Percentiles rank a stretch among this genome's conserved stretches.
phyloP scores from a whole-genome alignment of 441 rosid genomes.

The Euphorbia celastroides region DNA sequence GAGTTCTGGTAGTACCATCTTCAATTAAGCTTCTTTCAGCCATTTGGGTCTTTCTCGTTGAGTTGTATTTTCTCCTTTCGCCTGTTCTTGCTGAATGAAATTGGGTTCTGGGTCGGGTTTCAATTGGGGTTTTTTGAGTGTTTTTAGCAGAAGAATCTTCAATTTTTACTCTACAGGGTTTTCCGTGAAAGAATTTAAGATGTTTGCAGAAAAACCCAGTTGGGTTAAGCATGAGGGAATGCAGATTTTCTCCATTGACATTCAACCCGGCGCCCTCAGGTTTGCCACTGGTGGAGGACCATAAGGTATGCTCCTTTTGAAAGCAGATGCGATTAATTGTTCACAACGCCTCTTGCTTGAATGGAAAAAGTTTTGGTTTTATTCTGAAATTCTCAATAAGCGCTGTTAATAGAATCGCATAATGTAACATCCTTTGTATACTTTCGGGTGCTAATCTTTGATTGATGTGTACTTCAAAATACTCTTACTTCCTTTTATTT shows the following conservation, averaged over 20 bases:
- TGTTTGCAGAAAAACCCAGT: constrained; percentile 95
- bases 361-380: too few species aligned
- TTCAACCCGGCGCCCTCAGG: constrained; percentile 90
- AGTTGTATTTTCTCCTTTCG: background rate
- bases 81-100: background rate
- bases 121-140: constrained; percentile 14
- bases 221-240: constrained; percentile 98
- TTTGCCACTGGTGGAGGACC: constrained; percentile 99
- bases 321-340: constrained; percentile 5
- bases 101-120: constrained; percentile 7
- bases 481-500: background rate
- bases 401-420: background rate
- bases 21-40: constrained; percentile 9
- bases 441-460: background rate
- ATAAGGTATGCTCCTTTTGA: constrained; percentile 81
- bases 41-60: background rate
- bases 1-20: constrained; percentile 7
- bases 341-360: background rate
- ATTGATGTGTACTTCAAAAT: background rate
- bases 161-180: constrained; percentile 14
- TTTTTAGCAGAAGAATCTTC: constrained; percentile 12
- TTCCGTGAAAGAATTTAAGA: constrained; percentile 23
- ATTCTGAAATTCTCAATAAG: too few species aligned
- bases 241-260: constrained; percentile 95
- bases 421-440: background rate